Evolutionary conservation across 106 monocot species (phyloP).

Genomic region (Apostasia shenzhenica): DNA sequence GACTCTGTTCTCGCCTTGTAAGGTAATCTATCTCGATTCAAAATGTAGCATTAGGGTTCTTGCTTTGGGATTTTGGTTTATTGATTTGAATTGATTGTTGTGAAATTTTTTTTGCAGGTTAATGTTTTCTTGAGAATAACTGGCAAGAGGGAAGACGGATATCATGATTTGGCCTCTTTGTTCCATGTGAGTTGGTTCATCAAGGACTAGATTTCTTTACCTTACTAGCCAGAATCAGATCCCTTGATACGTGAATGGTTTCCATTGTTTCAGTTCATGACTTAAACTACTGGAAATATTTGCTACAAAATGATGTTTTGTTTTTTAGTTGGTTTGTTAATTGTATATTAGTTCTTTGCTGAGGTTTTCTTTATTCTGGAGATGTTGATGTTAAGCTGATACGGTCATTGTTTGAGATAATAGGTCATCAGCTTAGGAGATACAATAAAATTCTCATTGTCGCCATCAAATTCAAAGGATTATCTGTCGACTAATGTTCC

Average conservation of each 20-base stretch:
- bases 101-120: conserved; percentile 37
- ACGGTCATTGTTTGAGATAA: conserved; percentile 3
- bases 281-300: too few relatives aligned
- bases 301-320: too few relatives aligned
- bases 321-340: too few relatives aligned
- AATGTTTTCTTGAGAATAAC: conserved; percentile 98
- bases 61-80: not conserved
- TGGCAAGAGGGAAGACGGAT: conserved; percentile 87
- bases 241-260: too few relatives aligned
- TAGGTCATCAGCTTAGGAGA: conserved; percentile 97
- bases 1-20: conserved; percentile 91
- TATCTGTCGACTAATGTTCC: conserved; percentile 73
- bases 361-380: too few relatives aligned
- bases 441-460: conserved; percentile 95
- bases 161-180: conserved; percentile 94
- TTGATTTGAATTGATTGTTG: not conserved
- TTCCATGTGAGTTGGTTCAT: conserved; percentile 70
- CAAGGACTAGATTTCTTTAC: not conserved
- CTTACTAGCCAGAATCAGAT: not conserved
- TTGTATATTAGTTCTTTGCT: too few relatives aligned
- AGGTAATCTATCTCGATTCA: conserved; percentile 35
- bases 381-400: not conserved
- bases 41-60: not conserved
- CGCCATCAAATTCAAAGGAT: conserved; percentile 73
- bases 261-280: not conserved